Base-by-base conservation (phyloP, 345 rosid genomes). In the Raphanus sativus region DNA sequence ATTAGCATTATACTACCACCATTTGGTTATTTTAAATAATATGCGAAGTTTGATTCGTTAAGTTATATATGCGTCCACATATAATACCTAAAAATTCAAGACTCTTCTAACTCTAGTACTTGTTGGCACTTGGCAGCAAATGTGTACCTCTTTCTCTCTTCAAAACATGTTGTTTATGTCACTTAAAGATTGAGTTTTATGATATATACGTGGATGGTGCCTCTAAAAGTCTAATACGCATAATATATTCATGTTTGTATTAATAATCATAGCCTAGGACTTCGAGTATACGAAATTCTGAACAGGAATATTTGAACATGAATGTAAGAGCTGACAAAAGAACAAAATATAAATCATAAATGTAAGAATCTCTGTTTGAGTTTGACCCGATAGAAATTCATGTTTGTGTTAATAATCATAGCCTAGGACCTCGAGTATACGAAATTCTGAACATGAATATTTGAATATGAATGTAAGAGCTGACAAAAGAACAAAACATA, bases 31-130 rank as follows among this genome's bases (percentile, higher is more conserved):
- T 28, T 28, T 28, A 28, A 28, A 28, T 28, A 28, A 28, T 28
- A 56, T 12, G 17, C 30, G 36, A 48, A 62, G 68, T 50, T 69
- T 62, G 64, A 50, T 16, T 55, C 52, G 61, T 33, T 65, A 0
- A n/a, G 40, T 62, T 15, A 32, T 42, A 45, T 70, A 32, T 58
- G 45, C 17, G 60, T 70, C 75, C 17, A 38, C 71, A 77, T 77
- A 58, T 42, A 2, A 30, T 64, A 65, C 72, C 65, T 32, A 24
- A 9, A 42, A 8, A 30, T 21, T 71, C 71, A 65, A 30, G 62
- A 77, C 42, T 71, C 68, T 77, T 71, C 56, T 59, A n/a, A 59
- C 48, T 32, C 76, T 71, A 13, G 54, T 48, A 48, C 54, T 48
- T 48, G 6, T 48, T 48, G 17, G 54, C 54, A 48, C 54, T 48